Evolutionary conservation across 345 rosid species (phyloP).

Genomic region (Hypericum perforatum): DNA sequence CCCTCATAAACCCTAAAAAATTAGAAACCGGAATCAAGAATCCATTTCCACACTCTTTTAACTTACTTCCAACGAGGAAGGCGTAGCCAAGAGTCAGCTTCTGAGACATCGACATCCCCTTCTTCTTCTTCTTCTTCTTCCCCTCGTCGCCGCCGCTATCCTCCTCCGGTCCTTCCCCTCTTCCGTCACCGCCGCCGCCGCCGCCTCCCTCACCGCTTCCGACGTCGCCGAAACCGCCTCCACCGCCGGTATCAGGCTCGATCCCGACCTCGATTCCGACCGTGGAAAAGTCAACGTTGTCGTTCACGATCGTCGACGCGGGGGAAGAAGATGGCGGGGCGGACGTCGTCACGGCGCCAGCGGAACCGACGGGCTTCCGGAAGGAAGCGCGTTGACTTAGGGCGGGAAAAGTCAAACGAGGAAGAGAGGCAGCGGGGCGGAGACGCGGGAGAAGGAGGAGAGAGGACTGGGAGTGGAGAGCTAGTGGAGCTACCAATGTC

Average conservation of each 20-base stretch:
- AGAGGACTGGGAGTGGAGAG: too few relatives aligned
- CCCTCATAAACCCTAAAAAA: not conserved
- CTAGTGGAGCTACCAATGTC: too few relatives aligned
- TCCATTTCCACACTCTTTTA: too few relatives aligned
- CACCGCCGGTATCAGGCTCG: slow-evolving; percentile 14
- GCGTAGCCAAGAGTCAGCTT: slow-evolving; percentile 54
- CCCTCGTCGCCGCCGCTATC: slow-evolving; percentile 19
- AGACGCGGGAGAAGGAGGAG: too few relatives aligned
- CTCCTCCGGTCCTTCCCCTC: slow-evolving; percentile 19
- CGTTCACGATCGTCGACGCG: slow-evolving; percentile 16
- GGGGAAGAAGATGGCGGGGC: slow-evolving; percentile 5
- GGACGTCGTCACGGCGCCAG: slow-evolving; percentile 9
- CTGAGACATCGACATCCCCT: slow-evolving; percentile 54
- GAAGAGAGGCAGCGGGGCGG: too few relatives aligned
- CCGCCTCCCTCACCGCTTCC: slow-evolving; percentile 13
- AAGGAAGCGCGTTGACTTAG: too few relatives aligned
- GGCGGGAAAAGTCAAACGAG: too few relatives aligned
- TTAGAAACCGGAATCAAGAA: too few relatives aligned
- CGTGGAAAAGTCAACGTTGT: slow-evolving; percentile 14
- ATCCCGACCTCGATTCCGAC: slow-evolving; percentile 15
- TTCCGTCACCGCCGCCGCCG: slow-evolving; percentile 14
- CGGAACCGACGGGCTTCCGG: slow-evolving; percentile 10
- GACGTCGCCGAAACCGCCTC: slow-evolving; percentile 11
- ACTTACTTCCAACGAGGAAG: slow-evolving; percentile 57
- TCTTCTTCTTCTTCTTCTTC: slow-evolving; percentile 23